Percentiles rank a stretch among this genome's conserved stretches.
These are phyloP conservation scores for Boletus semigastroideus DNA, from an alignment of 1,284 basidiomycete species.

Conservation along the genomic window DNA sequence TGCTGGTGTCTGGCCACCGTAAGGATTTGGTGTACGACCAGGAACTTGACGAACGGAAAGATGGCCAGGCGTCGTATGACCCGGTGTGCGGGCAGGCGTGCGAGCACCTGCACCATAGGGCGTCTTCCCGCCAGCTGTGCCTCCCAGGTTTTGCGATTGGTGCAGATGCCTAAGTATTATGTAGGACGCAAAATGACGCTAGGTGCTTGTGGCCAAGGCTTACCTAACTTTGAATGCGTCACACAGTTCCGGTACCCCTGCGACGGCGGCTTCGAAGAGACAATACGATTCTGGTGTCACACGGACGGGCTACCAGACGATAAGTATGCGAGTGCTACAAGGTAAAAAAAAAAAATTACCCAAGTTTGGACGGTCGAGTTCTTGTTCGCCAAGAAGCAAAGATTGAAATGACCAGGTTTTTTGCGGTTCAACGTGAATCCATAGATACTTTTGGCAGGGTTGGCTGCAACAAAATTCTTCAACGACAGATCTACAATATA, in stretches of 20 bases:
- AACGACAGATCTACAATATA: conserved; percentile 72
- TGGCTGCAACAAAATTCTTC: conserved; percentile 89
- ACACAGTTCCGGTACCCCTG: conserved; percentile 88
- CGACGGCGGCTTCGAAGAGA: conserved; percentile 83
- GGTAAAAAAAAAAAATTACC: conserved; percentile 48
- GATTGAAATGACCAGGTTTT: conserved; percentile 89
- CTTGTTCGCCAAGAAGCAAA: conserved; percentile 93
- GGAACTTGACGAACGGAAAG: conserved; percentile 64
- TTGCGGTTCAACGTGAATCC: conserved; percentile 93
- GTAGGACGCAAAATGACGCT: conserved; percentile 13
- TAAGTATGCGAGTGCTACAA: conserved; percentile 2
- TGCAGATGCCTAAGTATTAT: conserved; percentile 61
- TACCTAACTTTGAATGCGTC: conserved; percentile 94
- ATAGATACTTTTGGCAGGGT: conserved; percentile 93
- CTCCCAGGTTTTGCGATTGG: conserved; percentile 73
- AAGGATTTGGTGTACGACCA: conserved; percentile 75
- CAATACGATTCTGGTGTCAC: conserved; percentile 90
- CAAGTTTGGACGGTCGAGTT: conserved; percentile 89
- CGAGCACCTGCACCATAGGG: conserved; percentile 75
- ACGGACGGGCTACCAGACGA: conserved; percentile 68
- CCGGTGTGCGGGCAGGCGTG: conserved; percentile 72
- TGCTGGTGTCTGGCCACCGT: conserved; percentile 52
- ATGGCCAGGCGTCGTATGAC: conserved; percentile 73
- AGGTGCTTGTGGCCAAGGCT: conserved; percentile 21
- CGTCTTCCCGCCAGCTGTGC: conserved; percentile 66